Conservation (phyloP, 75 land plant species). For the Pseudotsuga menziesii region DNA sequence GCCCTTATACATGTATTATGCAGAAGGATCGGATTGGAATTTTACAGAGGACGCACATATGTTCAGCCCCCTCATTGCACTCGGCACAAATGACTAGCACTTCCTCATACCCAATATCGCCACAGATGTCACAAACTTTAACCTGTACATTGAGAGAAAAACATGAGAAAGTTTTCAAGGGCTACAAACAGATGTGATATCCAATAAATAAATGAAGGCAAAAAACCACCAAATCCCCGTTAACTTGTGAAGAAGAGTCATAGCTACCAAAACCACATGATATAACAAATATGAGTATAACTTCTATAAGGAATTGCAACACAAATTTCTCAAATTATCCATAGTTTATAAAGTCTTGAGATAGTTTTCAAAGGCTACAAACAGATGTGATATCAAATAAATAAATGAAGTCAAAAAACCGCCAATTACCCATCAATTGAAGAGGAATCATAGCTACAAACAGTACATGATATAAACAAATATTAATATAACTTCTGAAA, state of each 20-base stretch:
- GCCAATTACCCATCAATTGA: background rate
- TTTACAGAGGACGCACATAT: constrained; percentile 25
- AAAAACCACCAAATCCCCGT: background rate
- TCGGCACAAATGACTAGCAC: constrained; percentile 30
- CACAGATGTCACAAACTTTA: constrained; percentile 50
- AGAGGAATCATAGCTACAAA: background rate
- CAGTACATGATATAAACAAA: too few species aligned
- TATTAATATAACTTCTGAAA: too few species aligned
- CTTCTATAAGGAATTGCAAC: too few species aligned
- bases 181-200: background rate
- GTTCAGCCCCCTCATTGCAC: constrained; percentile 42
- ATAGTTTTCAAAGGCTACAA: background rate
- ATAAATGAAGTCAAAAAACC: background rate
- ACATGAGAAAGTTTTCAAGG: background rate
- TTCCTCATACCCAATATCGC: constrained; percentile 39
- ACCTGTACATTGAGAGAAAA: constrained; percentile 17
- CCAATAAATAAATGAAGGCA: background rate
- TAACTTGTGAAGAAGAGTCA: background rate
- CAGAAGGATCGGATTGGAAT: background rate
- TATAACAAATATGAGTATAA: too few species aligned
- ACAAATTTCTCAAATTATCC: too few species aligned
- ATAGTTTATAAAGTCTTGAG: background rate
- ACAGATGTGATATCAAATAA: background rate
- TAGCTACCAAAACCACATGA: background rate
- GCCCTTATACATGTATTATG: background rate